A percentile compares a stretch with the other conserved stretches of the same genome.
phyloP scores from a whole-genome alignment of 2,329 filamentous ascomycete genomes.

The Plenodomus tracheiphilus region DNA sequence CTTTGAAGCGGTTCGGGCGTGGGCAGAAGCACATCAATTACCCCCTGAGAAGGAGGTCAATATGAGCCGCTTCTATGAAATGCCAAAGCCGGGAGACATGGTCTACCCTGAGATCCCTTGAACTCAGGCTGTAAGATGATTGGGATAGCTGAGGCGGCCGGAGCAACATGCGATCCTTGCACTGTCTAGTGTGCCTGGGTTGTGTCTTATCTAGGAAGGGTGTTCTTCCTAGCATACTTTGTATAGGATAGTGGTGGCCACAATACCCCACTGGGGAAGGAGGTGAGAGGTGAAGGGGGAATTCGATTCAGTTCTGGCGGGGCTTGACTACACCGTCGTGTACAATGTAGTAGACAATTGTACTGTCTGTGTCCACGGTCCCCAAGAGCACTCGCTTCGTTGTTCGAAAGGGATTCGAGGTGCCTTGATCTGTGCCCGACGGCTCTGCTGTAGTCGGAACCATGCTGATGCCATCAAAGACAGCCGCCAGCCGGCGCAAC shows the following conservation, averaged over 20 bases:
- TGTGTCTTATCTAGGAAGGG: neutral
- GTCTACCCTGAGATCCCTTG: slow-evolving; percentile 36
- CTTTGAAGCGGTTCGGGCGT: slow-evolving; percentile 57
- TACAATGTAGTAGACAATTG: slow-evolving; percentile 81
- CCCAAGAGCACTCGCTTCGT: slow-evolving; percentile 73
- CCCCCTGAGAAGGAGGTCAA: slow-evolving; percentile 45
- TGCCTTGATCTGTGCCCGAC: slow-evolving; percentile 7
- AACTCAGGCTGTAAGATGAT: slow-evolving; percentile 7
- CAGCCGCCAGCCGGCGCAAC: slow-evolving; percentile 64
- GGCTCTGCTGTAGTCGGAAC: slow-evolving; percentile 47
- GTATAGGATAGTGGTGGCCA: neutral
- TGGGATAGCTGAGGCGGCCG: slow-evolving; percentile 10
- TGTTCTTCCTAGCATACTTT: neutral
- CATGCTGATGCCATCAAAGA: slow-evolving; percentile 64
- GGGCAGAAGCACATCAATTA: slow-evolving; percentile 59
- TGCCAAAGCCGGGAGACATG: slow-evolving; percentile 40
- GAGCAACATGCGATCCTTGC: slow-evolving; percentile 1
- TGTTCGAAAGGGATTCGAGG: slow-evolving; percentile 48
- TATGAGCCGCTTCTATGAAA: slow-evolving; percentile 49
- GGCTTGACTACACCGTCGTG: slow-evolving; percentile 88
- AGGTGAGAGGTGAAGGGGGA: slow-evolving; percentile 2
- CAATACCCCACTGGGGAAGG: neutral
- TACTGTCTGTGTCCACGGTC: slow-evolving; percentile 77
- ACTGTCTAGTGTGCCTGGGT: neutral
- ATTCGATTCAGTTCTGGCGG: slow-evolving; percentile 66